phyloP scores from a whole-genome alignment of 371 early-diverging fungal species.

The Syncephalastrum sp. region DNA sequence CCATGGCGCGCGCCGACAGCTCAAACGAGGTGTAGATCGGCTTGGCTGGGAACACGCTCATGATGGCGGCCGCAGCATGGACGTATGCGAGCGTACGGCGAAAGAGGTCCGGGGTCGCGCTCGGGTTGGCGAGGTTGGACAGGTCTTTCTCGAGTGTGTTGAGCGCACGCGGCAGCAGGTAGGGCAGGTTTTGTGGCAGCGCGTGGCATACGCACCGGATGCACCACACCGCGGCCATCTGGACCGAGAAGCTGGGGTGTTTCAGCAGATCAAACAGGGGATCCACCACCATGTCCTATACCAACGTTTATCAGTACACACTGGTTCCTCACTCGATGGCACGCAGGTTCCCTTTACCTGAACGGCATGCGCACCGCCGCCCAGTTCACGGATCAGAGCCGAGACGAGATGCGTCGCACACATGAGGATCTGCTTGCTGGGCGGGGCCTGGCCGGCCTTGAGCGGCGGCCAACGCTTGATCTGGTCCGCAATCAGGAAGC shows the following conservation, averaged over 20 bases:
- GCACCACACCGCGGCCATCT: conserved; percentile 73
- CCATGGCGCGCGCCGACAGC: conserved; percentile 72
- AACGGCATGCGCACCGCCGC: conserved; percentile 71
- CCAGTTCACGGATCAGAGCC: conserved; percentile 72
- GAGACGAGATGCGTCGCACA: conserved; percentile 76
- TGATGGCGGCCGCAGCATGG: conserved; percentile 67
- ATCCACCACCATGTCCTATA: conserved; percentile 59
- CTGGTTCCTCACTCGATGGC: too few species aligned
- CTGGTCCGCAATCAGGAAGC: conserved; percentile 64
- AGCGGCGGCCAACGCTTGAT: conserved; percentile 69
- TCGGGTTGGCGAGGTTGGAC: conserved; percentile 40
- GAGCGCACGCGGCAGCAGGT: conserved; percentile 59
- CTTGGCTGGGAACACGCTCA: conserved; percentile 68
- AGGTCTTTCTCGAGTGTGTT: conserved; percentile 62
- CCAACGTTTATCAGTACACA: too few species aligned
- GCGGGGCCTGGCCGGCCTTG: conserved; percentile 61
- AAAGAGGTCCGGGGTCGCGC: conserved; percentile 46
- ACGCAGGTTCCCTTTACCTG: conserved; percentile 44
- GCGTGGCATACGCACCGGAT: conserved; percentile 70
- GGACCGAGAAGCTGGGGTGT: conserved; percentile 73
- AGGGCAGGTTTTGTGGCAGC: conserved; percentile 63
- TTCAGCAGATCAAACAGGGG: conserved; percentile 67
- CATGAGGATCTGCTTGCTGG: conserved; percentile 60
- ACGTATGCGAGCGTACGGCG: conserved; percentile 65
- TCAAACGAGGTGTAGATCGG: conserved; percentile 78